A percentile compares a stretch with the other conserved stretches of the same genome.
phyloP scores from a whole-genome alignment of 179 eudicot species.

The Beta macrorhiza region DNA sequence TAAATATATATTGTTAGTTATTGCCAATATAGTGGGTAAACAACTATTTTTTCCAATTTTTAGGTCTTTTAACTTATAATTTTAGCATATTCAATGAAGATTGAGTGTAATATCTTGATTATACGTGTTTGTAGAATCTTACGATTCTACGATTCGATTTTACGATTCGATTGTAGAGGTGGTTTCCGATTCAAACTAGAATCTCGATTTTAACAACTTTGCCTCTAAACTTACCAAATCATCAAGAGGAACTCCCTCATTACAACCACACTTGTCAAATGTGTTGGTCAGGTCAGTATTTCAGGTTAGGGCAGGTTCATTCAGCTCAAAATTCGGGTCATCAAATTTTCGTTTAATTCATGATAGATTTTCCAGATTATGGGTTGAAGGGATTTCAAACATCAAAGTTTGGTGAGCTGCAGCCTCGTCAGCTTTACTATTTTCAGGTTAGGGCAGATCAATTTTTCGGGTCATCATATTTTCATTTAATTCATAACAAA shows the following conservation, averaged over 20 bases:
- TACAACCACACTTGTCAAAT: not conserved
- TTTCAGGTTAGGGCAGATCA: not conserved
- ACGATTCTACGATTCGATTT: too few relatives aligned
- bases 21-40: too few relatives aligned
- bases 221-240: not conserved
- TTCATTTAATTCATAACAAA: not conserved
- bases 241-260: not conserved
- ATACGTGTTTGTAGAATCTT: too few relatives aligned
- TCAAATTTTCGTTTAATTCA: not conserved
- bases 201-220: too few relatives aligned
- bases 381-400: not conserved
- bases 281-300: not conserved
- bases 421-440: not conserved
- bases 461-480: not conserved
- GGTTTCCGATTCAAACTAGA: too few relatives aligned
- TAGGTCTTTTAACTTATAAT: too few relatives aligned
- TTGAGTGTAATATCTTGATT: too few relatives aligned
- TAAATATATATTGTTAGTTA: too few relatives aligned
- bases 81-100: too few relatives aligned
- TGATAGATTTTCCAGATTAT: not conserved
- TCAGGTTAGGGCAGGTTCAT: not conserved
- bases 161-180: too few relatives aligned
- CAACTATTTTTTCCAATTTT: too few relatives aligned
- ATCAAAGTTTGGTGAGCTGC: not conserved
- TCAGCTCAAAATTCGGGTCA: not conserved